phyloP scores from a whole-genome alignment of 1,284 basidiomycete species.

The Fistulina hepatica region DNA sequence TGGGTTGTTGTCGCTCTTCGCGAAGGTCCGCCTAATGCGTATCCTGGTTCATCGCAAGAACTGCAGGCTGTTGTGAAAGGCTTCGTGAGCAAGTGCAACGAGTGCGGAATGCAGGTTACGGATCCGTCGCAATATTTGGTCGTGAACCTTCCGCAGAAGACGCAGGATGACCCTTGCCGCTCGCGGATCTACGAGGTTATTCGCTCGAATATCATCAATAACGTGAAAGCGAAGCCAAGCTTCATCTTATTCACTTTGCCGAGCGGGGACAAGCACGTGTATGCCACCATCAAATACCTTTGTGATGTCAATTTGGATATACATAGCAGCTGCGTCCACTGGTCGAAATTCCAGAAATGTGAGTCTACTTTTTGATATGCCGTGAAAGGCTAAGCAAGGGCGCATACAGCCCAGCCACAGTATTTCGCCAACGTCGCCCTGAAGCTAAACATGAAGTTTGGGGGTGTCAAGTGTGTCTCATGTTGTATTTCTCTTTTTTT shows the following conservation, averaged over 20 bases:
- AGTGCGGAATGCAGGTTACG: slow-evolving; percentile 47
- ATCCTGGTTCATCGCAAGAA: too few relatives aligned
- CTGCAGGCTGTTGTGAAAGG: slow-evolving; percentile 33
- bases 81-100: slow-evolving; percentile 47
- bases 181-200: too few relatives aligned
- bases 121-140: neutral
- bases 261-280: slow-evolving; percentile 55
- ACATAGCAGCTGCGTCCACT: slow-evolving; percentile 58
- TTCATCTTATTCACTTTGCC: slow-evolving; percentile 51
- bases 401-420: slow-evolving; percentile 41
- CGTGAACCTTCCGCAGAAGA: neutral
- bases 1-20: slow-evolving; percentile 58
- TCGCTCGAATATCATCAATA: slow-evolving; percentile 16
- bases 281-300: slow-evolving; percentile 59
- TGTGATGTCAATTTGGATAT: slow-evolving; percentile 57
- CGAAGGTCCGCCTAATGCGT: slow-evolving; percentile 34
- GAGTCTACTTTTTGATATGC: slow-evolving; percentile 30
- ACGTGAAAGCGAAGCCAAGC: slow-evolving; percentile 21
- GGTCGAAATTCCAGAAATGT: slow-evolving; percentile 46
- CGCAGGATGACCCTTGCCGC: slow-evolving; percentile 23
- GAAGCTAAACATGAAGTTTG: slow-evolving; percentile 74
- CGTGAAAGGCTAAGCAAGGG: slow-evolving; percentile 21
- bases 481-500: neutral
- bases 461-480: slow-evolving; percentile 50
- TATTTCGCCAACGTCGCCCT: slow-evolving; percentile 72